Conservation (phyloP, 768 basidiomycete genomes). For the Calvatia gigantea region DNA sequence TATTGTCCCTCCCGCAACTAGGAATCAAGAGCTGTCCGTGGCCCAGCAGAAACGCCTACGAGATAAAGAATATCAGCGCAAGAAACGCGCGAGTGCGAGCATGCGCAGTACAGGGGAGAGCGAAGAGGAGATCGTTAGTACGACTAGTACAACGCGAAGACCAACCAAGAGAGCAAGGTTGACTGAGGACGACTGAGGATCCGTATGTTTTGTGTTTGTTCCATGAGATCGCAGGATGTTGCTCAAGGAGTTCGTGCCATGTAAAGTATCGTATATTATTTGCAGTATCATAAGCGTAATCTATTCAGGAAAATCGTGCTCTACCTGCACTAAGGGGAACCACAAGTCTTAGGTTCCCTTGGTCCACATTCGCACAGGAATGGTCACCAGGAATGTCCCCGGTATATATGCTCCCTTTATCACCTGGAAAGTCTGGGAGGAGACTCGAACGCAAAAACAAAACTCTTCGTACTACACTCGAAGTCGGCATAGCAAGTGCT, state of each 20-base stretch:
- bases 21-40: constrained; percentile 61
- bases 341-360: neutral
- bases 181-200: constrained; percentile 59
- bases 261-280: neutral
- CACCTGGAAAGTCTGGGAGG: too few species aligned
- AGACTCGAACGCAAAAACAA: too few species aligned
- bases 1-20: constrained; percentile 69
- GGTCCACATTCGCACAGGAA: too few species aligned
- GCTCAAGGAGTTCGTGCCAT: neutral
- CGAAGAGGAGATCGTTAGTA: constrained; percentile 62
- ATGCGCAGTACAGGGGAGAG: constrained; percentile 69
- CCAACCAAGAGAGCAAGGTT: constrained; percentile 67
- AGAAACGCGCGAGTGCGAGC: constrained; percentile 65
- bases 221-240: neutral
- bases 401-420: too few species aligned
- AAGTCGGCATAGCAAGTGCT: too few species aligned
- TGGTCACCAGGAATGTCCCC: too few species aligned
- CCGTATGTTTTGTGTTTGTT: neutral
- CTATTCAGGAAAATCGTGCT: neutral
- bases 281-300: constrained; percentile 10
- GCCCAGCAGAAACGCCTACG: constrained; percentile 74
- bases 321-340: constrained; percentile 1
- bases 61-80: constrained; percentile 80
- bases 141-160: constrained; percentile 46
- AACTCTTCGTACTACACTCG: too few species aligned